phyloP scores from a whole-genome alignment of 495 filamentous ascomycete genomes.

The Penicillium cinerascens region DNA sequence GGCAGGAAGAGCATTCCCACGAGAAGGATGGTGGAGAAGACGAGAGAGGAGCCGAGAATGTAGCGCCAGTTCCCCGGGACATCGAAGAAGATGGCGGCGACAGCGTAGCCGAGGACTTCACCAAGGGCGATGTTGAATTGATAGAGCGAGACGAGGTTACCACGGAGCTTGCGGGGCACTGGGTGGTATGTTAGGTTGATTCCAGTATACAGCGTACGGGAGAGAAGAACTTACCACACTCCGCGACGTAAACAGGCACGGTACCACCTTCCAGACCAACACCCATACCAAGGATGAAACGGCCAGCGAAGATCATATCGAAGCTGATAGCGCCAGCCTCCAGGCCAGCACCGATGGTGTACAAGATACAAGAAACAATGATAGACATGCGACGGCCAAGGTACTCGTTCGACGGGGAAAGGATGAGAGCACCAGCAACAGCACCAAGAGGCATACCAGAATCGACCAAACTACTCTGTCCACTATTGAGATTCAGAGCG shows the following conservation, averaged over 20 bases:
- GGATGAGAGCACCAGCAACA: slow-evolving; percentile 55
- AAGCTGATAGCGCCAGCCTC: slow-evolving; percentile 58
- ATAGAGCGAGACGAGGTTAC: slow-evolving; percentile 59
- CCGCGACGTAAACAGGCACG: slow-evolving; percentile 55
- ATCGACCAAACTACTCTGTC: slow-evolving; percentile 52
- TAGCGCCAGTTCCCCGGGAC: slow-evolving; percentile 61
- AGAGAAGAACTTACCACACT: slow-evolving; percentile 33
- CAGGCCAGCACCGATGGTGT: slow-evolving; percentile 57
- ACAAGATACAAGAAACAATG: slow-evolving; percentile 54
- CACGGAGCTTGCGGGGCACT: slow-evolving; percentile 52
- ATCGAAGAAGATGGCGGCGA: slow-evolving; percentile 58
- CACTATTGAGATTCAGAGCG: slow-evolving; percentile 40
- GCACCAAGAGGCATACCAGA: slow-evolving; percentile 60
- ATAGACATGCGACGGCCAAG: slow-evolving; percentile 58
- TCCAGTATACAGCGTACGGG: background rate
- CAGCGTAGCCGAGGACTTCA: slow-evolving; percentile 59
- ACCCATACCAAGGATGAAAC: slow-evolving; percentile 57
- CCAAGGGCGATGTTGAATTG: slow-evolving; percentile 63
- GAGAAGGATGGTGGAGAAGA: slow-evolving; percentile 60
- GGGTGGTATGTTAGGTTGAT: background rate
- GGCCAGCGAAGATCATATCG: slow-evolving; percentile 57
- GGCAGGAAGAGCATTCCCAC: slow-evolving; percentile 59
- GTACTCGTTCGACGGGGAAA: slow-evolving; percentile 56
- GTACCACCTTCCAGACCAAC: slow-evolving; percentile 61
- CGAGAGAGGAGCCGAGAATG: slow-evolving; percentile 60